Conservation (phyloP, 2,329 filamentous ascomycete genomes). For the Trichophyton benhamiae region DNA sequence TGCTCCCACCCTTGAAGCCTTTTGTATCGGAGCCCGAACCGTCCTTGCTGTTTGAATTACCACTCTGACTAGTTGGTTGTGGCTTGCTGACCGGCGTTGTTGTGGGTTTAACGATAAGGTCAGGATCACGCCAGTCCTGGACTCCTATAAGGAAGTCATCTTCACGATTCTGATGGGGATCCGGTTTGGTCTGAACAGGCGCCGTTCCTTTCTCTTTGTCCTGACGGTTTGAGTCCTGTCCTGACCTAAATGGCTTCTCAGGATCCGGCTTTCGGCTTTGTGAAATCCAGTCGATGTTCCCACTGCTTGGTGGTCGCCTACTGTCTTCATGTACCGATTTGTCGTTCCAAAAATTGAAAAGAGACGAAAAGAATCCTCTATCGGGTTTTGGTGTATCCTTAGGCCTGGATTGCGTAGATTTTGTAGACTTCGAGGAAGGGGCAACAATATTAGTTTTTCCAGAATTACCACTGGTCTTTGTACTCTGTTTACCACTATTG, state of each 20-base stretch:
- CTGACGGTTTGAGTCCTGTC: constrained; percentile 21
- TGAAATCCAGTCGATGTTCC: constrained; percentile 62
- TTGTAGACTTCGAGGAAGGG: constrained; percentile 19
- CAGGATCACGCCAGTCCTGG: constrained; percentile 75
- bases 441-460: constrained; percentile 20
- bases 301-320: constrained; percentile 58
- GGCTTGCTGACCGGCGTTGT: constrained; percentile 17
- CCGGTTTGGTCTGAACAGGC: constrained; percentile 13
- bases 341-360: neutral
- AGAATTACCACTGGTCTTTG: constrained; percentile 16
- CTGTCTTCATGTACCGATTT: constrained; percentile 28
- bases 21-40: constrained; percentile 21
- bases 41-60: constrained; percentile 20
- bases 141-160: constrained; percentile 70
- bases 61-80: constrained; percentile 6
- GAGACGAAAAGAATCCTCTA: constrained; percentile 19
- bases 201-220: constrained; percentile 12
- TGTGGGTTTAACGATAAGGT: constrained; percentile 40
- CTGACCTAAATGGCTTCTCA: constrained; percentile 15
- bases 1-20: constrained; percentile 51
- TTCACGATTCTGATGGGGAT: constrained; percentile 17
- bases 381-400: constrained; percentile 14
- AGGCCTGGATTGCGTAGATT: constrained; percentile 17
- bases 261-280: constrained; percentile 16
- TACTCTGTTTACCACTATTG: constrained; percentile 29